Conservation (phyloP, 1,139 yeast genomes). For the Kodamaea anthophila region DNA sequence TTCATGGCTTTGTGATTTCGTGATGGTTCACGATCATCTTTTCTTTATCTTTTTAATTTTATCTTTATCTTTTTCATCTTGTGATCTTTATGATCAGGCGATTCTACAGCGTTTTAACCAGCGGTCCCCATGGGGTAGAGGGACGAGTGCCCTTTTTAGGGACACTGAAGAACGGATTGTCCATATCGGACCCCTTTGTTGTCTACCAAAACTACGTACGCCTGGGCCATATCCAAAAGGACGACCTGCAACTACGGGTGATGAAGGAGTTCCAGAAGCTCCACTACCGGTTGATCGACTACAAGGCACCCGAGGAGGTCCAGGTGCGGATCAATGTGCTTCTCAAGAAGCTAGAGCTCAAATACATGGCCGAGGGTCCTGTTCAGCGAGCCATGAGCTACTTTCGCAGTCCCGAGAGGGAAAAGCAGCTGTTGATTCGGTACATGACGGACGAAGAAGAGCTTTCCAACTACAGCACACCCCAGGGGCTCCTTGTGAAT, state of each 20-base stretch:
- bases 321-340: slow-evolving; percentile 42
- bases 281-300: slow-evolving; percentile 53
- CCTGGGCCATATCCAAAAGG: slow-evolving; percentile 46
- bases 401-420: slow-evolving; percentile 17
- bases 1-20: no score
- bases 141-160: slow-evolving; percentile 25
- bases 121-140: slow-evolving; percentile 36
- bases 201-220: slow-evolving; percentile 51
- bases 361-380: slow-evolving; percentile 7
- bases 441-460: slow-evolving; percentile 63
- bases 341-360: slow-evolving; percentile 39
- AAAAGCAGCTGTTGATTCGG: slow-evolving; percentile 33
- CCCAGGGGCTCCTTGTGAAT: slow-evolving; percentile 59
- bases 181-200: slow-evolving; percentile 60
- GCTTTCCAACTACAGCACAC: slow-evolving; percentile 47
- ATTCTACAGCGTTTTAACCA: no score
- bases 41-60: no score
- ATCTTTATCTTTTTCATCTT: no score
- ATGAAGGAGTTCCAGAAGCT: slow-evolving; percentile 62
- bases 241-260: slow-evolving; percentile 54
- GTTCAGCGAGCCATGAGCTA: slow-evolving; percentile 5
- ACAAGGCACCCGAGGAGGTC: slow-evolving; percentile 50
- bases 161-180: slow-evolving; percentile 14
- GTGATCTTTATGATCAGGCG: no score
- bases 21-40: no score